These are phyloP conservation scores for Cercospora sesami DNA, from an alignment of 2,329 filamentous ascomycete genomes.

Conservation along the genomic window DNA sequence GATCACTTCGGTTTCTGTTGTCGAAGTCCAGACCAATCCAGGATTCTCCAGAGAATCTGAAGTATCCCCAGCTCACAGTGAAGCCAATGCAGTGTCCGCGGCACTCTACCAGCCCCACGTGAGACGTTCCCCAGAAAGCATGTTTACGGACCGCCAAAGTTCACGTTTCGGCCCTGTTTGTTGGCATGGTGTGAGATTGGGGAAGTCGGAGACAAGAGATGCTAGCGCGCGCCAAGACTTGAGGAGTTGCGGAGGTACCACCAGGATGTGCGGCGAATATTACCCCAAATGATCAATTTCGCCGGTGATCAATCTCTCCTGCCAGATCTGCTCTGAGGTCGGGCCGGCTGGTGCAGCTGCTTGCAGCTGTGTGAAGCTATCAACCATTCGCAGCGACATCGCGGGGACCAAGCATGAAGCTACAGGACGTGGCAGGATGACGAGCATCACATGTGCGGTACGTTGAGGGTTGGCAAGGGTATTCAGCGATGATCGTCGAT, in stretches of 20 bases:
- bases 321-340: background rate
- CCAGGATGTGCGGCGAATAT: background rate
- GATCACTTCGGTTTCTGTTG: background rate
- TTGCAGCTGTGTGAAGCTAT: conserved; percentile 4
- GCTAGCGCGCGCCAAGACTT: background rate
- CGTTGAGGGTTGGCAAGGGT: background rate
- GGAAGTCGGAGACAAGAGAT: background rate
- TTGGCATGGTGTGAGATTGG: background rate
- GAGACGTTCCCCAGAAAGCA: conserved; percentile 1
- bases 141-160: background rate
- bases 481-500: background rate
- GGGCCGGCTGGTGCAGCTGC: background rate
- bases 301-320: background rate
- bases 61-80: background rate
- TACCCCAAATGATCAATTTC: background rate
- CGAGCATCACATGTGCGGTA: conserved; percentile 4
- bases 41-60: background rate
- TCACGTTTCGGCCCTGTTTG: background rate
- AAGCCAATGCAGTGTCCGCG: background rate
- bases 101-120: background rate
- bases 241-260: background rate
- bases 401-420: background rate
- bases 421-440: background rate
- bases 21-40: background rate
- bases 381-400: conserved; percentile 3